Evolutionary conservation across 306 rosid genomes (phyloP).

Genomic region (Pyrus betulifolia): DNA sequence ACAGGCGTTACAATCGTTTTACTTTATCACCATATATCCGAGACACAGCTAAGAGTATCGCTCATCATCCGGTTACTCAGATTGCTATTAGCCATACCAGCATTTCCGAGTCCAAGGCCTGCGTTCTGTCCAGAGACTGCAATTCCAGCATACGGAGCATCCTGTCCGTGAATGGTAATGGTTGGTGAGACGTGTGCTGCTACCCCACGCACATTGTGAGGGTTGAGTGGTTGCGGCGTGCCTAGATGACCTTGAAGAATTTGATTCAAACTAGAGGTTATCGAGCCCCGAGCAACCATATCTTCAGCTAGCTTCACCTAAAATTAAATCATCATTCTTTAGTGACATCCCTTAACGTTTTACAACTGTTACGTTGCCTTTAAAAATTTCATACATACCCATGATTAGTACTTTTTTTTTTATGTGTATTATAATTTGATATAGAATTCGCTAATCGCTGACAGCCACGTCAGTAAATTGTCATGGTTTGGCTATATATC

Average conservation of each 20-base stretch:
- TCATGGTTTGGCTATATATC: background rate
- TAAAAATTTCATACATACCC: background rate
- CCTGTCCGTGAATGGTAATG: conserved; percentile 47
- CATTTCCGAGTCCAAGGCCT: conserved; percentile 31
- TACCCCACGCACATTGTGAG: conserved; percentile 13
- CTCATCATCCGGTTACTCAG: conserved; percentile 36
- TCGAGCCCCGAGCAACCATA: conserved; percentile 69
- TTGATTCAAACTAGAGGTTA: conserved; percentile 43
- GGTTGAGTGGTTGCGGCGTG: conserved; percentile 36
- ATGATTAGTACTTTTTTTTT: background rate
- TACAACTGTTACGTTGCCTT: background rate
- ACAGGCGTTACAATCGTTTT: background rate
- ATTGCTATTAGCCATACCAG: conserved; percentile 14
- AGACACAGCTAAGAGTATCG: conserved; percentile 39
- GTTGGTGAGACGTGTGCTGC: conserved; percentile 60
- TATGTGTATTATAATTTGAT: background rate
- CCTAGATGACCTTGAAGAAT: conserved; percentile 48
- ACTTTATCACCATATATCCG: conserved; percentile 28
- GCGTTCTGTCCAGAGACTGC: conserved; percentile 43
- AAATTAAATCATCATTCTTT: background rate
- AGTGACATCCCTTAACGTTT: background rate
- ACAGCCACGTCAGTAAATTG: background rate
- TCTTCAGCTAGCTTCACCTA: conserved; percentile 96
- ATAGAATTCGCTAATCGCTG: background rate
- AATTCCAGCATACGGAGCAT: conserved; percentile 32